These are phyloP conservation scores for Cystofilobasidium ferigula DNA, from an alignment of 768 basidiomycete genomes.

Conservation along the genomic window DNA sequence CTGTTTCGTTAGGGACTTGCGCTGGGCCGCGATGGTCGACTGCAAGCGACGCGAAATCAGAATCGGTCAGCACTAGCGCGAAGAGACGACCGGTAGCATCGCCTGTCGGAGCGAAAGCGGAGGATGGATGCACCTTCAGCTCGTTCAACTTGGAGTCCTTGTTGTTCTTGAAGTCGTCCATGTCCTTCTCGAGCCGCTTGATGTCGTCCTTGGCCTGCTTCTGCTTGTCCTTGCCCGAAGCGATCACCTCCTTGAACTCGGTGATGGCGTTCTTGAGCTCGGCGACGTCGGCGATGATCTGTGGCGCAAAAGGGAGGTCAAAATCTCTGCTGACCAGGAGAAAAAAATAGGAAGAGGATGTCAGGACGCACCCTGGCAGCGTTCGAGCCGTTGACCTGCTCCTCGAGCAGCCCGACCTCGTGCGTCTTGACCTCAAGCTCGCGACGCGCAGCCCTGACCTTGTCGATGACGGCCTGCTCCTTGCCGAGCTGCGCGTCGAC, in stretches of 20 bases:
- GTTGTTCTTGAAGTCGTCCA: conserved; percentile 97
- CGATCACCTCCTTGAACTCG: conserved; percentile 43
- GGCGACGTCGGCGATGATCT: conserved; percentile 76
- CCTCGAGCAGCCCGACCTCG: conserved; percentile 65
- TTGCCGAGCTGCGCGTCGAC: conserved; percentile 51
- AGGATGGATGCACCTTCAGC: conserved; percentile 56
- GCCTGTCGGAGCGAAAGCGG: not conserved
- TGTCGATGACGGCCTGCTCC: conserved; percentile 39
- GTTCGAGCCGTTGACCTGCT: conserved; percentile 78
- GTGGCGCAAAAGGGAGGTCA: conserved; percentile 10
- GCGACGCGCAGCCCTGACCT: conserved; percentile 45
- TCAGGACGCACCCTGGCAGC: conserved; percentile 66
- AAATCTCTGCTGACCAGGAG: not conserved
- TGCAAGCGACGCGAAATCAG: conserved; percentile 31
- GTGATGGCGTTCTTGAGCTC: conserved; percentile 54
- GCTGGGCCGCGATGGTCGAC: conserved; percentile 70
- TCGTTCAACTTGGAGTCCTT: conserved; percentile 94
- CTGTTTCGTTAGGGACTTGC: conserved; percentile 68
- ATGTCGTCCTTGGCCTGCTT: conserved; percentile 62
- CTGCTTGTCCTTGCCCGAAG: conserved; percentile 61
- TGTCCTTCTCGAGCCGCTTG: conserved; percentile 84
- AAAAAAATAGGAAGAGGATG: not conserved
- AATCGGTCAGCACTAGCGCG: conserved; percentile 13
- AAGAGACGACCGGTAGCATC: too few relatives aligned
- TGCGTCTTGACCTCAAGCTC: conserved; percentile 85